Evolutionary conservation across 495 filamentous ascomycete species (phyloP).

Genomic region (Paragyromitra xinjiangensis): DNA sequence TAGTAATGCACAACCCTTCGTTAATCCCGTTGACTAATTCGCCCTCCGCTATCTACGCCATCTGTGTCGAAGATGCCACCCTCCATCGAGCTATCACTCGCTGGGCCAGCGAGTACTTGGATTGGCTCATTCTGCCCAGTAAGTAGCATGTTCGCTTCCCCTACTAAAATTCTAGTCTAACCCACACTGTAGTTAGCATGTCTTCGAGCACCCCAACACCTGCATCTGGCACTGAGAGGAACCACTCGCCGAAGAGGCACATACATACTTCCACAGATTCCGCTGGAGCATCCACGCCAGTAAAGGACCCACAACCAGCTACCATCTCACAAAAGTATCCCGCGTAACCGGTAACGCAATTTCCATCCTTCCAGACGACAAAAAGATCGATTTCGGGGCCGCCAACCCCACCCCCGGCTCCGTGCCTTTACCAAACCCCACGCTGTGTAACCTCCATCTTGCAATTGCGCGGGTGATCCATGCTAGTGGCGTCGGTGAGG

Average conservation of each 20-base stretch:
- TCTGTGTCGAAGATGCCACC: slow-evolving; percentile 2
- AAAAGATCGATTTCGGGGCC: slow-evolving; percentile 11
- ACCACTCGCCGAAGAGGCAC: slow-evolving; percentile 3
- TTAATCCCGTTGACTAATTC: background rate
- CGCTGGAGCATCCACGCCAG: background rate
- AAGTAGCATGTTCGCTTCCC: slow-evolving; percentile 4
- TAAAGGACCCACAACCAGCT: background rate
- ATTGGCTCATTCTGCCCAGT: slow-evolving; percentile 14
- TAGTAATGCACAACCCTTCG: background rate
- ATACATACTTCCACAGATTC: background rate
- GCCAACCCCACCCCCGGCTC: background rate
- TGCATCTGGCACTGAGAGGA: background rate
- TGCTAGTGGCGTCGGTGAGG: slow-evolving; percentile 1
- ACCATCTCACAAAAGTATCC: slow-evolving; percentile 2
- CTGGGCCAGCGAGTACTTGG: background rate
- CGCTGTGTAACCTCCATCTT: background rate
- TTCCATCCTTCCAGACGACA: background rate
- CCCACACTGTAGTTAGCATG: background rate
- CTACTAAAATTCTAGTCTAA: background rate
- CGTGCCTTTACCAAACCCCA: background rate
- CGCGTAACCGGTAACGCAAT: background rate
- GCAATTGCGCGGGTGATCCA: slow-evolving; percentile 3
- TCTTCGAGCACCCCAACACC: slow-evolving; percentile 2
- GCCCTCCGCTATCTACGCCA: background rate
- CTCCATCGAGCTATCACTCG: slow-evolving; percentile 5